Evolutionary conservation across 176 grass and related monocot species (phyloP).

Genomic region (Cocos nucifera): DNA sequence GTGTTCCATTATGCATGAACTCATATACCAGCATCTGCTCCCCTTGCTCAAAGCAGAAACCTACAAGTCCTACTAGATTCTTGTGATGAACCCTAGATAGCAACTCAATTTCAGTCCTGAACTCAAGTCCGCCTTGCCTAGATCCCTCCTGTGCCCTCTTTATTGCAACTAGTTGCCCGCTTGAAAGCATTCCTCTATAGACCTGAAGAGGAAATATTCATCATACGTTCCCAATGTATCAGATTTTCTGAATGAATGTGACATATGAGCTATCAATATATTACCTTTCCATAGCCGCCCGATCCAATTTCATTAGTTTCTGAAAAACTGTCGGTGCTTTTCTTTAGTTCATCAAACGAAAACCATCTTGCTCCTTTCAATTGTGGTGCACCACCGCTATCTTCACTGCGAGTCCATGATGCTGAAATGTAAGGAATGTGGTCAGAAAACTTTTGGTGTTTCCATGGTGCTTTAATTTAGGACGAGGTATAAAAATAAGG

Average conservation of each 20-base stretch:
- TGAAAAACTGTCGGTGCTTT: constrained; percentile 64
- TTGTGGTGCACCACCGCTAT: constrained; percentile 36
- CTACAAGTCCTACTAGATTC: constrained; percentile 11
- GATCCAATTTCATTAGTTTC: constrained; percentile 47
- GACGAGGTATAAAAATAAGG: too few species aligned
- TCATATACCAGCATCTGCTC: constrained; percentile 22
- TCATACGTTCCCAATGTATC: constrained; percentile 3
- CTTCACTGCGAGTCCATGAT: constrained; percentile 45
- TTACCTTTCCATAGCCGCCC: constrained; percentile 63
- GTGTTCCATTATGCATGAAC: constrained; percentile 13
- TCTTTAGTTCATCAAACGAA: constrained; percentile 52
- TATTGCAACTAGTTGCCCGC: constrained; percentile 12
- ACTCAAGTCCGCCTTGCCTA: constrained; percentile 12
- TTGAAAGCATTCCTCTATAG: constrained; percentile 11
- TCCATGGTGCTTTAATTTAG: too few species aligned
- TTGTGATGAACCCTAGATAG: constrained; percentile 23
- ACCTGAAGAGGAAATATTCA: constrained; percentile 4
- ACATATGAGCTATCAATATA: constrained; percentile 13
- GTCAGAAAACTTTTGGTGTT: background rate
- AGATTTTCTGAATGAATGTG: constrained; percentile 1
- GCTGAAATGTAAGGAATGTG: constrained; percentile 27
- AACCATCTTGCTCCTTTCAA: constrained; percentile 59
- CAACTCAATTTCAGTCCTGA: constrained; percentile 16
- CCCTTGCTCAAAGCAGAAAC: constrained; percentile 14
- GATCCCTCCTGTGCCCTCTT: constrained; percentile 21